phyloP scores from a whole-genome alignment of 2,329 filamentous ascomycete genomes.

The Cordyceps sp. region DNA sequence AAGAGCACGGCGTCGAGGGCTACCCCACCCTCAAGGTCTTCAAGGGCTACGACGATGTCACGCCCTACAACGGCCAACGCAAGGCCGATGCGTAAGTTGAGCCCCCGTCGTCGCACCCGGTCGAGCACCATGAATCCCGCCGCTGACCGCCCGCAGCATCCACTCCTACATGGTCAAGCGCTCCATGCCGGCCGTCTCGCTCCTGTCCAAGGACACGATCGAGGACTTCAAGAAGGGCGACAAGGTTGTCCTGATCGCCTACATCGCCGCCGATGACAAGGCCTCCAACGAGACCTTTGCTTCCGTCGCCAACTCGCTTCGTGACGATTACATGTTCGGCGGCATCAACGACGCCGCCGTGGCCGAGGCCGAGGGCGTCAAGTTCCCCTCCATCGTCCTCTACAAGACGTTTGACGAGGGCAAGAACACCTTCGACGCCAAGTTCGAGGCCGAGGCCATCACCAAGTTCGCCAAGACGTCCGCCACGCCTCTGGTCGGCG shows the following conservation, averaged over 20 bases:
- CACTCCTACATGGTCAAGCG: constrained; percentile 96
- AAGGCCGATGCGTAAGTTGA: constrained; percentile 58
- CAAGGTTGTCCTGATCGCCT: constrained; percentile 88
- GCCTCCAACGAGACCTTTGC: constrained; percentile 73
- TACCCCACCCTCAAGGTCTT: constrained; percentile 99
- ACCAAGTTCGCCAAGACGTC: constrained; percentile 69
- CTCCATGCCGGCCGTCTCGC: constrained; percentile 79
- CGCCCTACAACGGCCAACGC: constrained; percentile 74
- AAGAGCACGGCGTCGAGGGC: constrained; percentile 79
- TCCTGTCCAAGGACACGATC: constrained; percentile 63
- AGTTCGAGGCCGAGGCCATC: constrained; percentile 69
- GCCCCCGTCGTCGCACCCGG: background rate
- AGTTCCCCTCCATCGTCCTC: constrained; percentile 71
- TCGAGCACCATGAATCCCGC: background rate
- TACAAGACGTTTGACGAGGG: constrained; percentile 98
- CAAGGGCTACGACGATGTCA: constrained; percentile 69
- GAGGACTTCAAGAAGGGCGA: constrained; percentile 97
- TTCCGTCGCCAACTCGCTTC: constrained; percentile 54
- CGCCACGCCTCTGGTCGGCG: constrained; percentile 80
- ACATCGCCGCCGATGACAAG: constrained; percentile 69
- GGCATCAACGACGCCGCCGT: constrained; percentile 68
- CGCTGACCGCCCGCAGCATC: constrained; percentile 28
- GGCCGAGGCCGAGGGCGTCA: constrained; percentile 80
- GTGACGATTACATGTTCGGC: constrained; percentile 88
- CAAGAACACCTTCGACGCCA: constrained; percentile 65